Evolutionary conservation across 1,139 yeast species (phyloP), one percentile per base, ranked within the genome.

Genomic region (Pichia sp.): DNA sequence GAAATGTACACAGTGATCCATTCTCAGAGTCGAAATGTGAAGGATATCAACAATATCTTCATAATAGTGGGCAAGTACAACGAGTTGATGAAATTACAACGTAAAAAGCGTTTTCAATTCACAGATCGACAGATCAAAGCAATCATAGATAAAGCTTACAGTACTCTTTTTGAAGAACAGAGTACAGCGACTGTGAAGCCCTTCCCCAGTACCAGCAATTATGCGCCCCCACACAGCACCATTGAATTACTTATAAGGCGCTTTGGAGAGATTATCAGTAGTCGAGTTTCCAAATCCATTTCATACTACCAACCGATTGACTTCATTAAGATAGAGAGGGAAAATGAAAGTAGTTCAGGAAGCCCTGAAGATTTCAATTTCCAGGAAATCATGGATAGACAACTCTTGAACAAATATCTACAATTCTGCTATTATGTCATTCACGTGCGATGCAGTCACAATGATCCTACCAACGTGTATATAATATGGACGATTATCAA

Each of bases 381-480:
- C 9, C 17, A 37, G 11, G 39, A 37, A 22, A 18, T 44, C 5
- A 14, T 40, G 7, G 40, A 38, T 32, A 30, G 31, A 20, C 46
- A 45, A 30, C 14, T 49, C 9, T 33, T 50, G n/a, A 48, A 49
- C 11, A 42, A 39, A 18, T 55, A 51, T 32, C 38, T 54, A 22
- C 41, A 43, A 14, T 49, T 49, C 32, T 45, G 53, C 30, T 58
- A 58, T 32, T 27, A 37, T 16, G 35, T 46, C 29, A 52, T 58
- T 11, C 51, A 48, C 27, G 42, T 47, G 12, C 41, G 53, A 25
- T 40, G 50, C 12, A 9, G 27, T 1, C 21, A 33, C 13, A 50
- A 53, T 27, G 60, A 58, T 39, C 40, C 50, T 8, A 48, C 48
- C 6, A 28, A 46, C 2, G 53, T 57, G 3, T 56, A 46, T 32